Evolutionary conservation across 2,329 filamentous ascomycete species (phyloP).

Genomic region (Trichoderma sp.): DNA sequence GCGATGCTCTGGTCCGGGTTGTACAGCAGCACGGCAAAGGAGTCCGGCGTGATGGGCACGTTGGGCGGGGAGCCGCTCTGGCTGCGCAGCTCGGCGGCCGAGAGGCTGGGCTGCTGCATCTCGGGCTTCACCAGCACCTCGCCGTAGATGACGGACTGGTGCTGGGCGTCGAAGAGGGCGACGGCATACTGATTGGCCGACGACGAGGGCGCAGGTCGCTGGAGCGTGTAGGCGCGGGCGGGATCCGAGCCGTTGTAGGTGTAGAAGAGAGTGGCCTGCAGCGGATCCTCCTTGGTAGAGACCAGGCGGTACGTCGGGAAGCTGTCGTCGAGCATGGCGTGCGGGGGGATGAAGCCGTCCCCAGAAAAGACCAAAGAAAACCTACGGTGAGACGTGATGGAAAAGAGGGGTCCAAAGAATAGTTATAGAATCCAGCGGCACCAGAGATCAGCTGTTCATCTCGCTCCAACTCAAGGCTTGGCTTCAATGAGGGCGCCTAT

Average conservation of each 20-base stretch:
- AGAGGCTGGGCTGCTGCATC: constrained; percentile 82
- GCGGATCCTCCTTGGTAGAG: constrained; percentile 55
- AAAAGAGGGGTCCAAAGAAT: not conserved
- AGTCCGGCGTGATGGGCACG: constrained; percentile 72
- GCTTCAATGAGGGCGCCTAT: constrained; percentile 11
- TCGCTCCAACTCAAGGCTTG: constrained; percentile 1
- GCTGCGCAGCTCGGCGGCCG: constrained; percentile 77
- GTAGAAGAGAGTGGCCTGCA: constrained; percentile 62
- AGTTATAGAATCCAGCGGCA: not conserved
- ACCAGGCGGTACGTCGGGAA: constrained; percentile 73
- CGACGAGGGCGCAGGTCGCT: constrained; percentile 68
- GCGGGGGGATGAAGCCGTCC: not conserved
- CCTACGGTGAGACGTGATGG: no score
- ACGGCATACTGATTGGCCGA: constrained; percentile 85
- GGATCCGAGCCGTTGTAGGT: constrained; percentile 80
- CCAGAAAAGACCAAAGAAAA: not conserved
- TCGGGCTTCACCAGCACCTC: constrained; percentile 84
- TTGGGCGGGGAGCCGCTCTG: constrained; percentile 62
- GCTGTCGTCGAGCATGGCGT: constrained; percentile 85
- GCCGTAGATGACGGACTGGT: constrained; percentile 80
- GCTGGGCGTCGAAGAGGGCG: constrained; percentile 81
- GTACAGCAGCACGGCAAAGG: constrained; percentile 87
- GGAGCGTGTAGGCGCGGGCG: constrained; percentile 76
- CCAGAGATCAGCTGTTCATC: constrained; percentile 15
- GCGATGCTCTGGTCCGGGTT: constrained; percentile 85